A percentile compares a stretch with the other conserved stretches of the same genome.
Evolutionary conservation across 495 filamentous ascomycete species (phyloP).

Genomic region (Lasiosphaeris hirsuta): DNA sequence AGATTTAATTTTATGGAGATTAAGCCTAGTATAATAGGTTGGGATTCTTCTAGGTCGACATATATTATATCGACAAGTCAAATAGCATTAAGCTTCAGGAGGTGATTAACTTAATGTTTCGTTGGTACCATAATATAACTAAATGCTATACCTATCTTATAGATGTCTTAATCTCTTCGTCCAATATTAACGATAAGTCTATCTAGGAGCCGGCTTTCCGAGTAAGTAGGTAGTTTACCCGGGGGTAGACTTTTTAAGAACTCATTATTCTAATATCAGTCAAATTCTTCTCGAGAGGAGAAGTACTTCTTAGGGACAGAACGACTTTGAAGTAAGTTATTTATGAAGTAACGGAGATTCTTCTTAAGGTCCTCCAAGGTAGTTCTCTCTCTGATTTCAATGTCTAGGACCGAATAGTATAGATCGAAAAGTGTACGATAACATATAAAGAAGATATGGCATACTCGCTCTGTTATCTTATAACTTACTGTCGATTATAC

Average conservation of each 20-base stretch:
- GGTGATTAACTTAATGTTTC: slow-evolving; percentile 3
- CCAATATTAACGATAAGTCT: neutral
- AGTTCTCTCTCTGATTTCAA: neutral
- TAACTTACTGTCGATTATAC: no score
- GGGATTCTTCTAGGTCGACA: neutral
- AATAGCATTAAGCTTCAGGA: neutral
- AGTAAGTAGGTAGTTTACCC: slow-evolving; percentile 3
- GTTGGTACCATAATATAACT: neutral
- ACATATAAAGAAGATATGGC: neutral
- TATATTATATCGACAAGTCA: neutral
- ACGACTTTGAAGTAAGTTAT: neutral
- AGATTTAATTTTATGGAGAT: neutral
- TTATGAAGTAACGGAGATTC: neutral
- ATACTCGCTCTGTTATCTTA: neutral
- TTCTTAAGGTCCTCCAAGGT: neutral
- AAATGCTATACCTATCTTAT: neutral
- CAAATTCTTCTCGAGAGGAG: neutral
- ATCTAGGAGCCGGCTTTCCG: neutral
- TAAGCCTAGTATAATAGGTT: neutral
- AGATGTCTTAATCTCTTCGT: neutral
- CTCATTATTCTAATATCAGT: neutral
- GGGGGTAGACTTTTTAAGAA: neutral
- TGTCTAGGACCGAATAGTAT: neutral
- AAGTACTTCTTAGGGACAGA: neutral
- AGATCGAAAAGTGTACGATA: neutral